Evolutionary conservation across 495 filamentous ascomycete genomes (phyloP), one percentile per base, ranked within the genome.

Genomic region (Penicillium paxilli): DNA sequence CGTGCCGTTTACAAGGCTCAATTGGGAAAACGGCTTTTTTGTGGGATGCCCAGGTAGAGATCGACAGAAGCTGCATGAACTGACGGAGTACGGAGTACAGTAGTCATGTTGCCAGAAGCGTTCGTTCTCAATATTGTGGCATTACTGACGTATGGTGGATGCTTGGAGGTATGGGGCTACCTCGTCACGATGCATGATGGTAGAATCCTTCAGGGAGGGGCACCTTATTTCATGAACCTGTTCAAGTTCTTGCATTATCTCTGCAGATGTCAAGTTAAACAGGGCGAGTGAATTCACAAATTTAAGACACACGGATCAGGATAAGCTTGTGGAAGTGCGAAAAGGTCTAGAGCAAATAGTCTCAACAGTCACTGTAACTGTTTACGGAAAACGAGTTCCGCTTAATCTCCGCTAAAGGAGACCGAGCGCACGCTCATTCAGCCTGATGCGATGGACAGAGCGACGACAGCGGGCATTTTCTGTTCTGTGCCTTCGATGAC

Each of bases 341-440:
- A 38, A 37, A 19, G 35, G 35, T 38, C 35, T 38, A 38, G 35
- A 19, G 16, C n/a, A 38, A 19, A 38, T 38, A 38, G 35, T 38
- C 35, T n/a, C 35, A 38, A 19, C 35, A 14, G n/a, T 19, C 35
- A 19, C n/a, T 19, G 16, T 20, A 19, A 5, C 35, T 20, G 8
- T n/a, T 38, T 16, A 16, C 35, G 35, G 16, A 38, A 38, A 38
- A 20, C n/a, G 14, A 38, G 14, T 42, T 20, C 40, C 19, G 5
- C n/a, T 42, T 42, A 42, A 42, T 42, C 40, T 42, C 40, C 40
- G 40, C n/a, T n/a, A n/a, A n/a, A n/a, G n/a, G n/a, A n/a, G n/a
- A n/a, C n/a, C n/a, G n/a, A n/a, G n/a, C n/a, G n/a, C n/a, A n/a
- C n/a, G n/a, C n/a, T 40, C 14, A 32, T 32, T 32, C 30, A 32